phyloP scores from a whole-genome alignment of 2,329 filamentous ascomycete genomes.

The Epichloe hybrida region DNA sequence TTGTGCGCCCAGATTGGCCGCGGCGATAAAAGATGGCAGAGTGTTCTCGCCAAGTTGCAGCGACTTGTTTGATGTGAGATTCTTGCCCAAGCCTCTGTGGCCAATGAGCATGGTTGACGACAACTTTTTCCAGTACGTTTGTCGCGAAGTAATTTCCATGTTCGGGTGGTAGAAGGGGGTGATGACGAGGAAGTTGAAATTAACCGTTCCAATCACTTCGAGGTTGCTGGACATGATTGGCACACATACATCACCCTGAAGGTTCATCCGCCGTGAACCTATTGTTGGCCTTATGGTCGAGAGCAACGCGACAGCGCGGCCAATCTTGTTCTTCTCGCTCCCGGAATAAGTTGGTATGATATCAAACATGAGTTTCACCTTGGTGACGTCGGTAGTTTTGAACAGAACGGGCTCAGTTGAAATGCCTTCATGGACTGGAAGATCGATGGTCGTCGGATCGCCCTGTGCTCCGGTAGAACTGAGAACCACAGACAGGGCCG shows the following conservation, averaged over 20 bases:
- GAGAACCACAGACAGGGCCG: constrained; percentile 80
- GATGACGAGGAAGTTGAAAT: constrained; percentile 93
- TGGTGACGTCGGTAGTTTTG: constrained; percentile 59
- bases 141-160: constrained; percentile 78
- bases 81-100: constrained; percentile 75
- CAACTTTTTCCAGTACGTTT: constrained; percentile 94
- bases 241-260: constrained; percentile 85
- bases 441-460: constrained; percentile 77
- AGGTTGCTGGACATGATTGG: constrained; percentile 76
- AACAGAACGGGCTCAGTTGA: constrained; percentile 90
- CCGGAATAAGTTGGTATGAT: constrained; percentile 93
- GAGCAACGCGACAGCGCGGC: constrained; percentile 75
- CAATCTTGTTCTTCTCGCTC: constrained; percentile 75
- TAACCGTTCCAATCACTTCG: constrained; percentile 86
- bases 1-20: constrained; percentile 76
- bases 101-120: constrained; percentile 72
- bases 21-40: constrained; percentile 87
- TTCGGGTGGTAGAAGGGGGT: constrained; percentile 90
- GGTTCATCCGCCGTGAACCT: constrained; percentile 73
- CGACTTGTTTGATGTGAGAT: constrained; percentile 68
- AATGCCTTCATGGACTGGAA: constrained; percentile 88
- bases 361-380: constrained; percentile 86
- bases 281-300: constrained; percentile 74
- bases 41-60: constrained; percentile 95
- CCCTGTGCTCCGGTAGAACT: constrained; percentile 75